A percentile compares a stretch with the other conserved stretches of the same genome.
Evolutionary conservation across 2,329 filamentous ascomycete genomes (phyloP).

Genomic region (Daldinia eschscholtzii): DNA sequence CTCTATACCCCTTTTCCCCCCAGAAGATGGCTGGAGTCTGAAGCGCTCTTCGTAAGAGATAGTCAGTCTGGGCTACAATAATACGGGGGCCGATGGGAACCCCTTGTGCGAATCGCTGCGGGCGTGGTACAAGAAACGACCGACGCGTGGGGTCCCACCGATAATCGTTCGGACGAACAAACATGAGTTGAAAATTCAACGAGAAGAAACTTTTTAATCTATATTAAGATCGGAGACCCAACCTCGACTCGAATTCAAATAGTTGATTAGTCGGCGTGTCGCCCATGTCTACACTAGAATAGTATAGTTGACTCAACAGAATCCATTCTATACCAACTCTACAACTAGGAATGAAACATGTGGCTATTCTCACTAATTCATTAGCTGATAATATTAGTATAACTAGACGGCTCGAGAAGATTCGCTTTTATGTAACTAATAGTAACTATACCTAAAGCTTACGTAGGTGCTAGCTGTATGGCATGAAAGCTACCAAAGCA

Average conservation of each 20-base stretch:
- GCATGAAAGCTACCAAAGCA: constrained; percentile 19
- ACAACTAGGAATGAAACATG: constrained; percentile 23
- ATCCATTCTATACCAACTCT: constrained; percentile 15
- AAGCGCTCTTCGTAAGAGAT: constrained; percentile 45
- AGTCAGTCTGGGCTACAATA: constrained; percentile 22
- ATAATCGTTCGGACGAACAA: constrained; percentile 36
- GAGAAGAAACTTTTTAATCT: constrained; percentile 30
- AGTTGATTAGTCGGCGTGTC: constrained; percentile 40
- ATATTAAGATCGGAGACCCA: constrained; percentile 17
- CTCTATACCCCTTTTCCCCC: constrained; percentile 21
- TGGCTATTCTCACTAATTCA: constrained; percentile 17
- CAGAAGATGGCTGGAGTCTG: constrained; percentile 33
- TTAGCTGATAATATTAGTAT: not conserved
- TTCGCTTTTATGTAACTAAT: not conserved
- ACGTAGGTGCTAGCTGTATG: constrained; percentile 23
- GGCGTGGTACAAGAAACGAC: constrained; percentile 35
- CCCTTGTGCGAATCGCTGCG: constrained; percentile 39
- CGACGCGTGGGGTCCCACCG: constrained; percentile 25
- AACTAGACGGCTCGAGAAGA: constrained; percentile 6
- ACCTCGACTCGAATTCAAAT: constrained; percentile 6
- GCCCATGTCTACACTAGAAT: constrained; percentile 15
- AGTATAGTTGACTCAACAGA: constrained; percentile 4
- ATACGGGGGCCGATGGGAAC: constrained; percentile 36
- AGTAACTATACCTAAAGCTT: not conserved
- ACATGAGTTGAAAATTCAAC: constrained; percentile 40